Percentiles rank a stretch among this genome's conserved stretches.
phyloP scores from a whole-genome alignment of 1,284 basidiomycete species.

The Sphaerobolus stellatus region DNA sequence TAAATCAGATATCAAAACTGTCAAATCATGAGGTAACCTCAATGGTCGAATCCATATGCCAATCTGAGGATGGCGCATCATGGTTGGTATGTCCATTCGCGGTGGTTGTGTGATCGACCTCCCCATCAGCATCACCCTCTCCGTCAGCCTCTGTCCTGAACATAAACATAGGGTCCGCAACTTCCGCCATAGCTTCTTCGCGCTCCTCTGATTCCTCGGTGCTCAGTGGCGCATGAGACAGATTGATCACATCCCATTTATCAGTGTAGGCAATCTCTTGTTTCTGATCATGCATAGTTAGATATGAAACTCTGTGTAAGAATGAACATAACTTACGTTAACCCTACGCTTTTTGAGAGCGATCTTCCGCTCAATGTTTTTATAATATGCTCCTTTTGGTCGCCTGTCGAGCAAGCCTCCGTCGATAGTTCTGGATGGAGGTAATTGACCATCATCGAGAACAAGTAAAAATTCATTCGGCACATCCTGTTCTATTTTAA shows the following conservation, averaged over 20 bases:
- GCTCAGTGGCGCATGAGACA: constrained; percentile 54
- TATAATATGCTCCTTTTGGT: constrained; percentile 78
- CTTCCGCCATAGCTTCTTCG: constrained; percentile 51
- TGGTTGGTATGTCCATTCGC: too few relatives aligned
- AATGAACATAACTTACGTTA: constrained; percentile 51
- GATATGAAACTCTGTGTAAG: constrained; percentile 1
- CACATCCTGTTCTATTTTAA: constrained; percentile 80
- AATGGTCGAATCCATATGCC: too few relatives aligned
- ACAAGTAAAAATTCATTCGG: constrained; percentile 82
- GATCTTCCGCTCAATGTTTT: constrained; percentile 84
- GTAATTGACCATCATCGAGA: constrained; percentile 59
- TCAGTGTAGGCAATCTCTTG: constrained; percentile 61
- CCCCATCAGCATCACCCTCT: constrained; percentile 46
- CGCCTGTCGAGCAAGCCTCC: constrained; percentile 23
- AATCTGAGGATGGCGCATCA: too few relatives aligned
- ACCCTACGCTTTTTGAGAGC: constrained; percentile 80
- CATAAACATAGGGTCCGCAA: constrained; percentile 52
- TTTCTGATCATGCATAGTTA: constrained; percentile 27
- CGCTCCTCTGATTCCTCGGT: constrained; percentile 53
- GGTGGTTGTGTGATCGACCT: too few relatives aligned
- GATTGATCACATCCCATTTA: constrained; percentile 75
- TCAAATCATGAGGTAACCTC: too few relatives aligned
- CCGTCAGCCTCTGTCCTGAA: constrained; percentile 35
- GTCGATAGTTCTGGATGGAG: constrained; percentile 13
- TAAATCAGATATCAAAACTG: too few relatives aligned